phyloP scores from a whole-genome alignment of 2,329 filamentous ascomycete species.

The Fusarium sp. region DNA sequence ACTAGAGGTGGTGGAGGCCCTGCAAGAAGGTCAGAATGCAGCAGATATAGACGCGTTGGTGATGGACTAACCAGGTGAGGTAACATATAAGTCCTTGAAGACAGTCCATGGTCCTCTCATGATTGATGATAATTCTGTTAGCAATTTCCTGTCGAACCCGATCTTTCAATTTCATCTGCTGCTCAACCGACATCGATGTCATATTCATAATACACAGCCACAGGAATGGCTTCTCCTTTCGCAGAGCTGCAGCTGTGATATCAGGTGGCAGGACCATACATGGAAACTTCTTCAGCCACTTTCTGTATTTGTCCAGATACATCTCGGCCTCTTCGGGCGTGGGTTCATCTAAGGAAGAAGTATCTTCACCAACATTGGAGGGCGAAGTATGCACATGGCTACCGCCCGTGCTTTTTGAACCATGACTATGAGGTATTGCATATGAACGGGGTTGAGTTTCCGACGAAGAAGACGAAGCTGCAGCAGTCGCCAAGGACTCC shows the following conservation, averaged over 20 bases:
- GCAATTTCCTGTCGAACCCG: slow-evolving; percentile 59
- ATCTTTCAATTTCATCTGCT: slow-evolving; percentile 56
- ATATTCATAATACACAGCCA: slow-evolving; percentile 63
- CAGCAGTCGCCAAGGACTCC: slow-evolving; percentile 54
- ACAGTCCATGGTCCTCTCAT: slow-evolving; percentile 64
- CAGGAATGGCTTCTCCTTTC: slow-evolving; percentile 59
- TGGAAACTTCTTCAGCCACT: slow-evolving; percentile 58
- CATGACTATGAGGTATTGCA: slow-evolving; percentile 21
- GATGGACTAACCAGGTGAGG: slow-evolving; percentile 57
- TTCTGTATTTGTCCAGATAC: slow-evolving; percentile 57
- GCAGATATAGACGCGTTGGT: no score
- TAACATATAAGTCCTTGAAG: slow-evolving; percentile 62
- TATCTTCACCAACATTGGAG: slow-evolving; percentile 33
- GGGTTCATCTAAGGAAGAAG: slow-evolving; percentile 45
- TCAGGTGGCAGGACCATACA: slow-evolving; percentile 57
- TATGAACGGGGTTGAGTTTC: slow-evolving; percentile 24
- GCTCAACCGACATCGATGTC: slow-evolving; percentile 56
- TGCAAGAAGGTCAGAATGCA: slow-evolving; percentile 34
- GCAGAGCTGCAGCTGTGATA: slow-evolving; percentile 55
- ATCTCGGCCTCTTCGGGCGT: slow-evolving; percentile 54
- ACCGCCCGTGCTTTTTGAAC: slow-evolving; percentile 9
- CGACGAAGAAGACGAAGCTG: slow-evolving; percentile 48
- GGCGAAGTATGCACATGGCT: slow-evolving; percentile 12
- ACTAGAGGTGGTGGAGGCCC: slow-evolving; percentile 55
- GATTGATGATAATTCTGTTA: slow-evolving; percentile 59